Evolutionary conservation across 495 filamentous ascomycete genomes (phyloP).

Genomic region (Penicillium cosmopolitanum): DNA sequence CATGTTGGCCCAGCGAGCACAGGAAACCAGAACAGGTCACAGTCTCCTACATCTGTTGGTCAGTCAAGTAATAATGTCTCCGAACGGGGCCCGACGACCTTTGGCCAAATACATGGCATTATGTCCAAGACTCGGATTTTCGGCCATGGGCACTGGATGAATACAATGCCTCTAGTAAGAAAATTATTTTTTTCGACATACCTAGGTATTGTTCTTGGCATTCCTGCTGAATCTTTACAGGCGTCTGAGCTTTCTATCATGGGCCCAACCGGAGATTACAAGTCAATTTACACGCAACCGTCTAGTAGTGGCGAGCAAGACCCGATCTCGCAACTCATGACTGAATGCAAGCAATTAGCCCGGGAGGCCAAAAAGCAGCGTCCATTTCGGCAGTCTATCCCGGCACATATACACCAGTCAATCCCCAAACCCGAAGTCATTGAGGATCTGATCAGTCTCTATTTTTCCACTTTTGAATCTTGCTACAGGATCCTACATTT

Average conservation of each 20-base stretch:
- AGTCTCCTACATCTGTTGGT: background rate
- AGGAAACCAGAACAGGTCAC: background rate
- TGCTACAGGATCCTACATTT: constrained; percentile 52
- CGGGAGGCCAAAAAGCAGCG: constrained; percentile 28
- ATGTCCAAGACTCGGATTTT: constrained; percentile 35
- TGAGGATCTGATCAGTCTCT: constrained; percentile 45
- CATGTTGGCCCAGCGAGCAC: background rate
- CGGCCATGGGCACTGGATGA: constrained; percentile 39
- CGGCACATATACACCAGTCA: constrained; percentile 21
- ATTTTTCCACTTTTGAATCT: constrained; percentile 49
- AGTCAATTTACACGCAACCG: too few relatives aligned
- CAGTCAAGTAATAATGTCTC: background rate
- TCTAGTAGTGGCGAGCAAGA: constrained; percentile 8
- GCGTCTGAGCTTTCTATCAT: constrained; percentile 9
- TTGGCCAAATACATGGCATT: constrained; percentile 21
- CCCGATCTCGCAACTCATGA: constrained; percentile 11
- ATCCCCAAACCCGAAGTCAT: constrained; percentile 36
- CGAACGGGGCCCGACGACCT: background rate
- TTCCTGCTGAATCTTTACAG: constrained; percentile 19
- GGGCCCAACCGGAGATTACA: too few relatives aligned
- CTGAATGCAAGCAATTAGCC: constrained; percentile 31
- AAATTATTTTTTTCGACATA: constrained; percentile 27
- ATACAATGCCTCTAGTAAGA: constrained; percentile 29
- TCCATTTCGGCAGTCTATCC: constrained; percentile 26
- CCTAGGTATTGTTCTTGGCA: constrained; percentile 19